Percentiles rank a stretch among this genome's conserved stretches.
Evolutionary conservation across 2,329 filamentous ascomycete genomes (phyloP).

Genomic region (Zymoseptoria tritici): DNA sequence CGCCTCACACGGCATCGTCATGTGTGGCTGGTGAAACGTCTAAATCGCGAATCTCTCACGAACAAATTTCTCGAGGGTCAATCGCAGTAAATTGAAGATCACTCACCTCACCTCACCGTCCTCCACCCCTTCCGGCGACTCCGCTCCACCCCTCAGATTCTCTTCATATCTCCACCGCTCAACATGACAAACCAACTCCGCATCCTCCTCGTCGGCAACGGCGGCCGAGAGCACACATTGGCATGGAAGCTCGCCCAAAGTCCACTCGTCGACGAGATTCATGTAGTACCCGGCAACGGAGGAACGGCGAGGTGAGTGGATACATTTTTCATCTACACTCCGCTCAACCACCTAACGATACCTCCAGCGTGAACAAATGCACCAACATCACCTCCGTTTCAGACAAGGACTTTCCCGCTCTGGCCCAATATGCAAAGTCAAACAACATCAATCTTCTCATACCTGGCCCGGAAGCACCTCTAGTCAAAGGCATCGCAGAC

Average conservation of each 20-base stretch:
- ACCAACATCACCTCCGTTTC: slow-evolving; percentile 61
- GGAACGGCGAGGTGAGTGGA: slow-evolving; percentile 56
- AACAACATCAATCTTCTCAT: slow-evolving; percentile 75
- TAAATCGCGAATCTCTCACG: neutral
- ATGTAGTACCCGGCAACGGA: slow-evolving; percentile 69
- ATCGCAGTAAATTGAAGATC: too few species aligned
- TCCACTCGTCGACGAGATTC: slow-evolving; percentile 66
- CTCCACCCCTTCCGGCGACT: neutral
- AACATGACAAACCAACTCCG: slow-evolving; percentile 40
- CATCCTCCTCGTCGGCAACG: slow-evolving; percentile 84
- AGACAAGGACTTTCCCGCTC: slow-evolving; percentile 66
- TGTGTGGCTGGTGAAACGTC: neutral
- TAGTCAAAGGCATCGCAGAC: slow-evolving; percentile 82
- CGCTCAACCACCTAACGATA: slow-evolving; percentile 6
- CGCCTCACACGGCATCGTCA: neutral
- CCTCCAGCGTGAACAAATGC: slow-evolving; percentile 26
- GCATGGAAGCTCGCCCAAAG: slow-evolving; percentile 92
- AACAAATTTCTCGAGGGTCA: neutral
- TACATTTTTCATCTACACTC: neutral
- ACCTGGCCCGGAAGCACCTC: slow-evolving; percentile 85
- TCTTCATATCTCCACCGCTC: slow-evolving; percentile 12
- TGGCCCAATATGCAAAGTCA: slow-evolving; percentile 67
- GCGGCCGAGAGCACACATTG: slow-evolving; percentile 87
- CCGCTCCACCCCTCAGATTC: neutral
- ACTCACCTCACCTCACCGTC: too few species aligned